Conservation (phyloP, 768 basidiomycete genomes). For the Tulasnella sp. region DNA sequence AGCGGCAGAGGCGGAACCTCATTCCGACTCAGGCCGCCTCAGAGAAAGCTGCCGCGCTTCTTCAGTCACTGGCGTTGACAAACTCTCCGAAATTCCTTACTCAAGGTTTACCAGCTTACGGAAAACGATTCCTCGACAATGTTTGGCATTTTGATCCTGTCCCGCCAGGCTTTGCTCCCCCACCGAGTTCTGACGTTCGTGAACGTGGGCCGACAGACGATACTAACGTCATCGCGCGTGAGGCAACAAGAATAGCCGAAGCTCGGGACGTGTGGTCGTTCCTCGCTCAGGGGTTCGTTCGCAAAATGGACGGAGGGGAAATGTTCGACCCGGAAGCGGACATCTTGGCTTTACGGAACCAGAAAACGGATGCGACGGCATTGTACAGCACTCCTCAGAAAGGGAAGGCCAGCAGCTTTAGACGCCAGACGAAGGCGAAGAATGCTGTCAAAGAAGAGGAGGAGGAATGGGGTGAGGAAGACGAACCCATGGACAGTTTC, state of each 20-base stretch:
- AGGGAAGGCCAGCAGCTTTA: background rate
- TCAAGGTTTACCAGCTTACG: background rate
- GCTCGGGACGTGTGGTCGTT: background rate
- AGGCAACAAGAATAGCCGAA: background rate
- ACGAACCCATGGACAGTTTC: background rate
- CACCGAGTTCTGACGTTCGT: background rate
- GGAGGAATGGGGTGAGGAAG: slow-evolving; percentile 2
- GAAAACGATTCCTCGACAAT: background rate
- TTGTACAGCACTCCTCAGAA: background rate
- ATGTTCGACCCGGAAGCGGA: background rate
- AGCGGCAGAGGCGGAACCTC: background rate
- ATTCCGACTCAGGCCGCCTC: background rate
- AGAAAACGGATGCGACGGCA: background rate
- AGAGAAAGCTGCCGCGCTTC: background rate
- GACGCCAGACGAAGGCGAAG: background rate
- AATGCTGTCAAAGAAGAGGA: background rate
- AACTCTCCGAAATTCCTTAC: background rate
- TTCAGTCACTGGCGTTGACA: background rate
- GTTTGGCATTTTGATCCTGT: background rate
- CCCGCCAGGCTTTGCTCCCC: background rate
- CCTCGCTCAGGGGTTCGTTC: background rate
- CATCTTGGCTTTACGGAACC: background rate
- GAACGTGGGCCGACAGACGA: background rate
- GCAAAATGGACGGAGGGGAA: background rate
- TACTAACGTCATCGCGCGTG: background rate